These are phyloP conservation scores for Rutstroemia sp. DNA, from an alignment of 2,329 filamentous ascomycete genomes.

Conservation along the genomic window DNA sequence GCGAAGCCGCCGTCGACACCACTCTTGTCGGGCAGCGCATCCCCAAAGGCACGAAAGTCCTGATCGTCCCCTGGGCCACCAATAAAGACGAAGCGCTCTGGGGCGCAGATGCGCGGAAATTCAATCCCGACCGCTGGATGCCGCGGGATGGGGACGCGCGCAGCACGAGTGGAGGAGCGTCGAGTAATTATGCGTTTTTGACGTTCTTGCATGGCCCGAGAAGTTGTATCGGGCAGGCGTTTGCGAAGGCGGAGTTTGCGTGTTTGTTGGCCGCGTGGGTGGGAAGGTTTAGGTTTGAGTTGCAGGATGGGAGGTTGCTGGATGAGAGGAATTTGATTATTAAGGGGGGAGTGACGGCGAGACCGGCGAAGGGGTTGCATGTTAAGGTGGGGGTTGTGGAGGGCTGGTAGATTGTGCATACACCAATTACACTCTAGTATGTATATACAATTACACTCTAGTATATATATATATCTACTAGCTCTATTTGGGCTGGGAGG, in stretches of 20 bases:
- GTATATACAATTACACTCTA: no score
- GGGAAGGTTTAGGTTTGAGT: slow-evolving; percentile 61
- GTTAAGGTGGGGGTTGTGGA: slow-evolving; percentile 60
- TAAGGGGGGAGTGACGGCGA: slow-evolving; percentile 62
- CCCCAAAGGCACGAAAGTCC: slow-evolving; percentile 62
- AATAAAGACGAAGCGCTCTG: slow-evolving; percentile 65
- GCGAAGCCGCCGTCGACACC: slow-evolving; percentile 57
- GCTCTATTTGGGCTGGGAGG: background rate
- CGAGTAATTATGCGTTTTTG: slow-evolving; percentile 68
- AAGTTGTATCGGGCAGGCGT: slow-evolving; percentile 75
- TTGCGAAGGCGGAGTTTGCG: slow-evolving; percentile 79
- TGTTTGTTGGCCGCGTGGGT: slow-evolving; percentile 72
- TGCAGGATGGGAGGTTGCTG: slow-evolving; percentile 50
- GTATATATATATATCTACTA: background rate
- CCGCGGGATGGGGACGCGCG: slow-evolving; percentile 29
- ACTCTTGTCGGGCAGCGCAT: slow-evolving; percentile 57
- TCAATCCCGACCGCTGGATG: slow-evolving; percentile 75
- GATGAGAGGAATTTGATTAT: slow-evolving; percentile 62
- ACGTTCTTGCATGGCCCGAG: slow-evolving; percentile 83
- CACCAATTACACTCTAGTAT: no score
- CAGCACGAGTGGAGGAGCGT: slow-evolving; percentile 59
- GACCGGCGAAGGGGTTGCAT: slow-evolving; percentile 64
- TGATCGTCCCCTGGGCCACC: slow-evolving; percentile 57
- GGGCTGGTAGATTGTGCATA: slow-evolving; percentile 45
- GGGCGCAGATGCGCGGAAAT: slow-evolving; percentile 67